These are phyloP conservation scores for Candida nonsorbophila DNA, from an alignment of 805 yeast species.

Conservation along the genomic window DNA sequence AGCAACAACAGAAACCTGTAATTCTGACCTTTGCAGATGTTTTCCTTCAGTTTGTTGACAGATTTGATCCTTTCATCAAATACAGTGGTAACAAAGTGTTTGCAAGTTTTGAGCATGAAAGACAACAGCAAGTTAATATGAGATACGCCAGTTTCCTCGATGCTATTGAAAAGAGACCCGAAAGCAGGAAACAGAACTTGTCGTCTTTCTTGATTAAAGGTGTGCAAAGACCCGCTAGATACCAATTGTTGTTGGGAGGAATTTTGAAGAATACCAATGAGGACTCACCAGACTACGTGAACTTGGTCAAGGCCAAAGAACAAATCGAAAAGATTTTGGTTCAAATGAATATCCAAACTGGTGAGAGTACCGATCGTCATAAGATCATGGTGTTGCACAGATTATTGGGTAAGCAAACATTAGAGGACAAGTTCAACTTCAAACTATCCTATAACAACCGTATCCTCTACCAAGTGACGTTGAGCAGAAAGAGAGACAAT, in stretches of 20 bases:
- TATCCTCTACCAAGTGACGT: constrained; percentile 71
- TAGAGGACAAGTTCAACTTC: constrained; percentile 82
- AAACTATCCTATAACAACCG: constrained; percentile 79
- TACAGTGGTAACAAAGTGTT: constrained; percentile 94
- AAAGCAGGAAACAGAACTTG: constrained; percentile 83
- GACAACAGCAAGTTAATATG: constrained; percentile 87
- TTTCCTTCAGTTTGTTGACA: constrained; percentile 74
- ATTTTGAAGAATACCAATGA: constrained; percentile 77
- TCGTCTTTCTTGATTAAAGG: constrained; percentile 93
- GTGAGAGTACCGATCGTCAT: constrained; percentile 90
- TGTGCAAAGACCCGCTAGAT: constrained; percentile 92
- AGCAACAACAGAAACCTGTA: constrained; percentile 77
- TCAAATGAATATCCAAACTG: constrained; percentile 80
- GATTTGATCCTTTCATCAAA: constrained; percentile 86
- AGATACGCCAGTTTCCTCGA: constrained; percentile 91
- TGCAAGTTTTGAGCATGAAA: constrained; percentile 91
- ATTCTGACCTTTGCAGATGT: constrained; percentile 86
- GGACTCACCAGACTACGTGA: constrained; percentile 66
- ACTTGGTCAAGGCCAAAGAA: constrained; percentile 67
- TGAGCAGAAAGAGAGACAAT: constrained; percentile 64
- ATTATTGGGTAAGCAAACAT: constrained; percentile 60
- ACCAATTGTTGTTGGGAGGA: constrained; percentile 78
- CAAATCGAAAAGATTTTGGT: constrained; percentile 70
- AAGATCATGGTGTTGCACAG: constrained; percentile 70
- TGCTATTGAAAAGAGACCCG: constrained; percentile 80